Percentiles rank a stretch among this genome's conserved stretches.
These are phyloP conservation scores for Salvia hispanica DNA, from an alignment of 257 asterid genomes.

Conservation along the genomic window DNA sequence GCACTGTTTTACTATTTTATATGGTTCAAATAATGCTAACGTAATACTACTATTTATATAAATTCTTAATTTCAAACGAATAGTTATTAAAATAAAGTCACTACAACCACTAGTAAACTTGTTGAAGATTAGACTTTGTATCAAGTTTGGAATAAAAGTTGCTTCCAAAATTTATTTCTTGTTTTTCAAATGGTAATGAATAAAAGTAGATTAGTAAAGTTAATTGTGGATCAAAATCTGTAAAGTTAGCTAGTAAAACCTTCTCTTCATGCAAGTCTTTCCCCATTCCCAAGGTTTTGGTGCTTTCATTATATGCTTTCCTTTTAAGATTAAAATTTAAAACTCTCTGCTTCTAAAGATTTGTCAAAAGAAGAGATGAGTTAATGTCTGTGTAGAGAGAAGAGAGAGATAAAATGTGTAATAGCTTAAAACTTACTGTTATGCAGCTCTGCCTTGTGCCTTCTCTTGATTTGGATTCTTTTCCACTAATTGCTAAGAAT, in stretches of 20 bases:
- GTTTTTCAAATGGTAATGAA: neutral
- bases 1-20: too few species aligned
- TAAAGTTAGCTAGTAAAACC: slow-evolving; percentile 41
- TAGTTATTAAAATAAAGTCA: too few species aligned
- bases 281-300: slow-evolving; percentile 49
- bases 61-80: too few species aligned
- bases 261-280: too few species aligned
- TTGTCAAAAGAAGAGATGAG: slow-evolving; percentile 60
- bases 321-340: slow-evolving; percentile 41
- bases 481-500: too few species aligned
- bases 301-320: slow-evolving; percentile 50
- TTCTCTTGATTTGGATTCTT: too few species aligned
- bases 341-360: slow-evolving; percentile 32
- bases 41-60: too few species aligned
- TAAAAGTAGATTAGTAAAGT: slow-evolving; percentile 48
- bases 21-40: too few species aligned
- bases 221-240: slow-evolving; percentile 49
- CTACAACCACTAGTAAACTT: slow-evolving; percentile 25
- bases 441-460: too few species aligned
- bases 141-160: slow-evolving; percentile 53
- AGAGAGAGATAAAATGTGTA: neutral
- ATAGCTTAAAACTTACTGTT: too few species aligned
- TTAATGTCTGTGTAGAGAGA: slow-evolving; percentile 17
- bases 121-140: slow-evolving; percentile 45
- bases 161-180: neutral